Percentiles rank a stretch among this genome's conserved stretches.
phyloP scores from a whole-genome alignment of 2,329 filamentous ascomycete species.

The Fusarium humuli region DNA sequence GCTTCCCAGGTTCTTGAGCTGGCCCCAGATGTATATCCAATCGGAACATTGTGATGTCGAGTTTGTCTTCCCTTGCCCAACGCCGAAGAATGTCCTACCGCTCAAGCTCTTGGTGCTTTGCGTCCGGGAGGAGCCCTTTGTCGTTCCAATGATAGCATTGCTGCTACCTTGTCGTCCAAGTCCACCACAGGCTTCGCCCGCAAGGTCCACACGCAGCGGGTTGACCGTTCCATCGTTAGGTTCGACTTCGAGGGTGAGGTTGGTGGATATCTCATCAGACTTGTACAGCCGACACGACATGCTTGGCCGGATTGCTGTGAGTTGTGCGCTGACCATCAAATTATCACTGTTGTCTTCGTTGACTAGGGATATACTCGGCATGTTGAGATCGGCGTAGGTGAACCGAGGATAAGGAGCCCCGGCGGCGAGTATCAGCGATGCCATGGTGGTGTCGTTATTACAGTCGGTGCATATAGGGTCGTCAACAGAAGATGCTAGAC shows the following conservation, averaged over 20 bases:
- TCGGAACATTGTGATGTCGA: slow-evolving; percentile 47
- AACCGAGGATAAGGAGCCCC: slow-evolving; percentile 53
- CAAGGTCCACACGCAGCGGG: slow-evolving; percentile 41
- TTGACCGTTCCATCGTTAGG: slow-evolving; percentile 31
- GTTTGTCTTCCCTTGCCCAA: slow-evolving; percentile 33
- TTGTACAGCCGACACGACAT: slow-evolving; percentile 45
- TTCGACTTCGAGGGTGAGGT: slow-evolving; percentile 39
- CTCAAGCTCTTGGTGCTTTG: not conserved
- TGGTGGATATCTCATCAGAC: slow-evolving; percentile 40
- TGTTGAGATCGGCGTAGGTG: slow-evolving; percentile 50
- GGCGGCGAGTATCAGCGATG: slow-evolving; percentile 51
- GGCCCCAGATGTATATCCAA: slow-evolving; percentile 54
- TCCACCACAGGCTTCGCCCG: slow-evolving; percentile 39
- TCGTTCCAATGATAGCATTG: slow-evolving; percentile 38
- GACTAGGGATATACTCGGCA: slow-evolving; percentile 42
- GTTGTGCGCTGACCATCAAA: slow-evolving; percentile 39
- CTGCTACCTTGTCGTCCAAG: slow-evolving; percentile 6
- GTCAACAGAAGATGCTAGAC: slow-evolving; percentile 37
- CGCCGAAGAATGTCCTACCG: slow-evolving; percentile 32
- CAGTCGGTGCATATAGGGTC: slow-evolving; percentile 43
- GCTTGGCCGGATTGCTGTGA: slow-evolving; percentile 50
- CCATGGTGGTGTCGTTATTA: slow-evolving; percentile 47
- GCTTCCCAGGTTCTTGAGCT: slow-evolving; percentile 40
- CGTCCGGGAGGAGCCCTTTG: not conserved
- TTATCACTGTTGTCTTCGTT: slow-evolving; percentile 20